A percentile compares a stretch with the other conserved stretches of the same genome.
Evolutionary conservation across 164 flowering plant genomes (phyloP).

Genomic region (Magnolia kwangsiensis): DNA sequence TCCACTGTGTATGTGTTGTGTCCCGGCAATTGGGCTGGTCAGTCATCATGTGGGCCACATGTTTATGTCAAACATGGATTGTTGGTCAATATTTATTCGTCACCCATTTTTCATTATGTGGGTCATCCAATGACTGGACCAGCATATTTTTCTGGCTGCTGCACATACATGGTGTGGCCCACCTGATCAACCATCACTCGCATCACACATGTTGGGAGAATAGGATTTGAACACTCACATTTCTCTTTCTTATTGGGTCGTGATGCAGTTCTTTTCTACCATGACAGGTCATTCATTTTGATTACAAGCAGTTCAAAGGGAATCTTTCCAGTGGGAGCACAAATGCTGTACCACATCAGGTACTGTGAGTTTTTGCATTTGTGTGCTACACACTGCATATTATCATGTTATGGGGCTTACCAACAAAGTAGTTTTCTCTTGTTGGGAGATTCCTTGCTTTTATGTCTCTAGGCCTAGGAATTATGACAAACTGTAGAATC

Average conservation of each 20-base stretch:
- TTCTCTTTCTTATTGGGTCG: not conserved
- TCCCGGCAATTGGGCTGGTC: not conserved
- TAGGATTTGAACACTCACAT: not conserved
- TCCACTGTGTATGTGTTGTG: not conserved
- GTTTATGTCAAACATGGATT: not conserved
- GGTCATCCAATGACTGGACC: not conserved
- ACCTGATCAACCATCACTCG: not conserved
- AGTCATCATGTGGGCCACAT: not conserved
- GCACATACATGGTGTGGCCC: not conserved
- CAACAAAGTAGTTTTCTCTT: no score
- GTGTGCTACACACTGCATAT: not conserved
- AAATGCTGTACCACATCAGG: conserved; percentile 14
- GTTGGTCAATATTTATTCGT: not conserved
- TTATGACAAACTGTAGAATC: no score
- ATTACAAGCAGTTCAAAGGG: conserved; percentile 59
- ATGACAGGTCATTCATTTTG: conserved; percentile 78
- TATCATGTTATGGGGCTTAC: no score
- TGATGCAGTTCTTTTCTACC: conserved; percentile 7
- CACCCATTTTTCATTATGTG: not conserved
- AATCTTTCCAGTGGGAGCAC: conserved; percentile 37
- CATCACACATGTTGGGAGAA: not conserved
- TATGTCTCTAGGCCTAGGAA: no score
- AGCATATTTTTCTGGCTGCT: not conserved
- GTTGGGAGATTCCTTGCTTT: no score
- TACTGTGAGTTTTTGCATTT: conserved; percentile 1